Evolutionary conservation across 768 basidiomycete species (phyloP), one percentile per base, ranked within the genome.

Genomic region (Mycena indigotica): DNA sequence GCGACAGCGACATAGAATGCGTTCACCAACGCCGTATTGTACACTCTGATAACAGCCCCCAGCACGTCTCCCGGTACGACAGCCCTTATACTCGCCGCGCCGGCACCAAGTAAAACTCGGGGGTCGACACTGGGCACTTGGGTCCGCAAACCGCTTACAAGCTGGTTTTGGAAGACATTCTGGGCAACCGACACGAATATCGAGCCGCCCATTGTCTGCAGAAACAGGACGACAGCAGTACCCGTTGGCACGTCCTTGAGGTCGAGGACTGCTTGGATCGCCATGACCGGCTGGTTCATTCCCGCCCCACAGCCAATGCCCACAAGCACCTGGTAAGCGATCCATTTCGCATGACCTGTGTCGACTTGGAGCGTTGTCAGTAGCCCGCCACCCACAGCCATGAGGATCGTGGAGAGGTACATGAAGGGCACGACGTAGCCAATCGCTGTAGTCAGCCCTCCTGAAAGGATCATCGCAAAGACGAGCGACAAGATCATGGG

Each of bases 401-500:
- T 60, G 12, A 77, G 48, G 2, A 54, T 54, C 73, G 76, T 78
- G n/a, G 56, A 58, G 25, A 44, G 45, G 40, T 52, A 23, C 40
- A 59, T 52, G 55, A 62, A 74, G 0, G 71, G 71, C 10, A 71
- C 54, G 65, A 81, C 83, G 28, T 68, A 64, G 10, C 73, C 68
- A 1, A 71, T 63, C 17, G 64, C 40, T 21, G 68, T 71, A 39
- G 80, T 72, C 0, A 66, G 15, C 63, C 21, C 72, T 29, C 80
- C 80, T 2, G 65, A 60, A 17, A 80, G 17, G 39, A 83, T 68
- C 2, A 76, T 70, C 21, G 70, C 52, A 2, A 77, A 73, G 0
- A 79, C 77, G 26, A 76, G 66, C 16, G 74, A 60, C 54, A 77
- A 66, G 5, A 74, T 67, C 40, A 76, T 50, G 2, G 73, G 61